A percentile compares a stretch with the other conserved stretches of the same genome.
phyloP scores from a whole-genome alignment of 164 flowering plant species.

The Umbilicus rupestris region DNA sequence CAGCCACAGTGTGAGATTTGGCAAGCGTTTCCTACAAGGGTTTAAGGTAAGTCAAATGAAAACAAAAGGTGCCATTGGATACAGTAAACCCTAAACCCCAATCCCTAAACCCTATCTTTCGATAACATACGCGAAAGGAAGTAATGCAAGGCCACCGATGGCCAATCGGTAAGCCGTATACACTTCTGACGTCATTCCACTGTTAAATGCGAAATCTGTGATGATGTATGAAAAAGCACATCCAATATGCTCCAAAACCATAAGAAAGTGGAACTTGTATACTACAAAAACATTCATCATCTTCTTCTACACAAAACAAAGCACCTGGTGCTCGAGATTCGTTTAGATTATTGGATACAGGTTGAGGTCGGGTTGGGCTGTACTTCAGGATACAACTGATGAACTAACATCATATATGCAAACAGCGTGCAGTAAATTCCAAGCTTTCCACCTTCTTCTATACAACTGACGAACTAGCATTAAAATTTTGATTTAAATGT shows the following conservation, averaged over 20 bases:
- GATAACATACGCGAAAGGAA: conserved; percentile 71
- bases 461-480: too few relatives aligned
- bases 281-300: neutral
- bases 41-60: neutral
- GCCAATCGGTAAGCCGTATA: conserved; percentile 57
- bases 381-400: too few relatives aligned
- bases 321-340: too few relatives aligned
- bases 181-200: conserved; percentile 73
- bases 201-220: neutral
- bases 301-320: too few relatives aligned
- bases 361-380: too few relatives aligned
- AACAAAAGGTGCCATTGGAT: neutral
- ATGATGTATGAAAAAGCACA: neutral
- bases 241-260: neutral
- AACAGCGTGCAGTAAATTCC: too few relatives aligned
- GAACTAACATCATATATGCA: too few relatives aligned
- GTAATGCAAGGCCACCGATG: conserved; percentile 39
- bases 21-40: conserved; percentile 47
- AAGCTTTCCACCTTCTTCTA: too few relatives aligned
- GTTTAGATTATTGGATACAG: too few relatives aligned
- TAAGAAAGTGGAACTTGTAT: neutral
- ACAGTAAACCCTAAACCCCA: neutral
- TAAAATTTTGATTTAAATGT: too few relatives aligned
- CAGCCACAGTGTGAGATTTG: conserved; percentile 57
- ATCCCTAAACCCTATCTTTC: conserved; percentile 65